A percentile compares a stretch with the other conserved stretches of the same genome.
Evolutionary conservation across 768 basidiomycete species (phyloP).

Genomic region (Gelatoporia subvermispora): DNA sequence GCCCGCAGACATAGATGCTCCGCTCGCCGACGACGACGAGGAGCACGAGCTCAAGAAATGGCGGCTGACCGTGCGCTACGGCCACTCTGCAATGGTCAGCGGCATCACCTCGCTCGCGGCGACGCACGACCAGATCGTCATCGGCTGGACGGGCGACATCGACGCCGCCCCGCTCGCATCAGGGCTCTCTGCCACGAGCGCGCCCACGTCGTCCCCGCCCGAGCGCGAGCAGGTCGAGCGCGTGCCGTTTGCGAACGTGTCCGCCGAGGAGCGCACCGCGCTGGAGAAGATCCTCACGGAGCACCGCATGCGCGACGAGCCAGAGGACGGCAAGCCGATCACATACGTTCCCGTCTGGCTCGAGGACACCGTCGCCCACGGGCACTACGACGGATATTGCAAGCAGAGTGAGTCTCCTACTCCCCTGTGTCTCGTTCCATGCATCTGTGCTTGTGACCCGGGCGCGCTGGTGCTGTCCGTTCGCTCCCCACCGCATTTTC

Average conservation of each 20-base stretch:
- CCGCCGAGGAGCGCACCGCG: conserved; percentile 56
- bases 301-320: conserved; percentile 59
- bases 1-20: conserved; percentile 40
- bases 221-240: conserved; percentile 14
- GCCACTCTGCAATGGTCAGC: conserved; percentile 92
- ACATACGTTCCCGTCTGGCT: conserved; percentile 89
- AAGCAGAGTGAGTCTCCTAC: conserved; percentile 73
- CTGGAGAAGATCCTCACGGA: conserved; percentile 60
- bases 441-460: conserved; percentile 1
- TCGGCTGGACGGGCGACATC: conserved; percentile 95
- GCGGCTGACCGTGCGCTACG: conserved; percentile 75
- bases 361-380: conserved; percentile 83
- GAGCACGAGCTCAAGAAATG: conserved; percentile 41
- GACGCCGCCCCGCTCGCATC: conserved; percentile 32
- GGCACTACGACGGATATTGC: conserved; percentile 97
- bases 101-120: conserved; percentile 82
- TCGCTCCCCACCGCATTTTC: background rate
- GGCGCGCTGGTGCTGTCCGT: background rate
- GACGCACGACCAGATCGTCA: conserved; percentile 85
- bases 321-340: conserved; percentile 46
- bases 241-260: conserved; percentile 48
- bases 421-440: background rate
- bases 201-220: conserved; percentile 2
- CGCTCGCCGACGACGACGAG: conserved; percentile 9
- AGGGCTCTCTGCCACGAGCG: conserved; percentile 19